Base-by-base conservation (phyloP, 768 basidiomycete genomes). In the Pulveroboletus sp. region DNA sequence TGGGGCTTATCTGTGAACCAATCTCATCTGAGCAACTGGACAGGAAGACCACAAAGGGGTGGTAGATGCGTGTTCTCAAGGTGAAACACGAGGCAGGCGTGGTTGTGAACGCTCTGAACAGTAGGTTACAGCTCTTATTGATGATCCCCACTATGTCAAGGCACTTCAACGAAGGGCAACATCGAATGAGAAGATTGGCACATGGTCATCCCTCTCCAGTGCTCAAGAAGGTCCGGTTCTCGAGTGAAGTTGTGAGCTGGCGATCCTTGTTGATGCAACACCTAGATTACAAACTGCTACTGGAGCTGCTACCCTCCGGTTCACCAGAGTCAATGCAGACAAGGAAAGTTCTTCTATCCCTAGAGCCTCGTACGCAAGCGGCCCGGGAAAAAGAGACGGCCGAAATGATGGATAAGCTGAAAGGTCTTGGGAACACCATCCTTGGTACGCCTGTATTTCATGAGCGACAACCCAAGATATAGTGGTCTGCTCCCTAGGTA, bases 341-440 rank as follows among this genome's bases (percentile, higher is more conserved):
- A 35, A 72, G 74, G 39, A 71, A 70, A 33, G 73, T 79, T 11
- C 72, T 90, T 8, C 66, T 66, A 6, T 61, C 63, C 3, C 66
- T 98, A 15, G 84, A 86, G 49, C 81, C 83, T 42, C 81, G 86
- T 8, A 68, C 86, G 33, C 84, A 86, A 60, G 77, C 73, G 12
- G 87, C 88, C 14, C 89, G 93, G 70, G 88, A 92, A 68, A 74
- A 72, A 55, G 93, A 97, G 69, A 93, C 88, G 39, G 78, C 78
- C 2, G 95, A 98, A 70, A 96, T 97, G 90, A 50, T 97, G 61
- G 81, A 74, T 53, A 96, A 98, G 69, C 67, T 99, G 48, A 99
- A 99, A 65, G 89, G 86, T 5, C 68, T 99, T 8, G 95, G 95
- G 2, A 93, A 99, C 64, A 89, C 77, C 49, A 73, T 99, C 40